Evolutionary conservation across 2,329 filamentous ascomycete species (phyloP).

Genomic region (Pseudovirgaria hyperparasitica): DNA sequence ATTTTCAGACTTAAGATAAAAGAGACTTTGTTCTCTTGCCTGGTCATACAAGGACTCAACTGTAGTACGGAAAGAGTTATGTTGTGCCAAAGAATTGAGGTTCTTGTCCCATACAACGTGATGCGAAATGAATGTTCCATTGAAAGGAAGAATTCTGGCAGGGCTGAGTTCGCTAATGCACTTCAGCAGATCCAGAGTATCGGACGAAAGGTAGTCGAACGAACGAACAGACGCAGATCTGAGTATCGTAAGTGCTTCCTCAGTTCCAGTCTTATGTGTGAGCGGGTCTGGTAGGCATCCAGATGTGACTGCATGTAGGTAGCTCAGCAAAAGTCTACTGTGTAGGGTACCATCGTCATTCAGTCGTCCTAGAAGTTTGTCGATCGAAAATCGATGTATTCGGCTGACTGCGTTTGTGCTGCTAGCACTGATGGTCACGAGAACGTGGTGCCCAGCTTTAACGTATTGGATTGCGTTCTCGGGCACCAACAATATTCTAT

Average conservation of each 20-base stretch:
- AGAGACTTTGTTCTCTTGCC: slow-evolving; percentile 7
- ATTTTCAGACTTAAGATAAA: slow-evolving; percentile 6
- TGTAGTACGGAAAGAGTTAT: slow-evolving; percentile 10
- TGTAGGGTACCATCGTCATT: slow-evolving; percentile 37
- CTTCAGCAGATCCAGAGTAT: slow-evolving; percentile 10
- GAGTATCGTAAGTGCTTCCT: slow-evolving; percentile 39
- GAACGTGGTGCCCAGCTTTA: slow-evolving; percentile 5
- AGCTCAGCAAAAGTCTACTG: slow-evolving; percentile 38
- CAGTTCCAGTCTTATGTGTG: slow-evolving; percentile 39
- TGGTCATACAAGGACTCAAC: slow-evolving; percentile 16
- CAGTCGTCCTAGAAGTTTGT: slow-evolving; percentile 37
- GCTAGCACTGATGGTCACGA: slow-evolving; percentile 6
- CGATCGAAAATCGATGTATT: slow-evolving; percentile 36
- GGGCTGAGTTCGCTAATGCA: slow-evolving; percentile 21
- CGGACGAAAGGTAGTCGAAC: slow-evolving; percentile 23
- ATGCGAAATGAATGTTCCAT: slow-evolving; percentile 34
- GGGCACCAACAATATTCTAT: slow-evolving; percentile 26
- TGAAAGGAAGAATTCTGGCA: too few relatives aligned
- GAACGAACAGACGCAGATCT: slow-evolving; percentile 37
- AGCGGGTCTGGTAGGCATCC: slow-evolving; percentile 38
- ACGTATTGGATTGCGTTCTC: slow-evolving; percentile 7
- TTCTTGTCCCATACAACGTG: slow-evolving; percentile 28
- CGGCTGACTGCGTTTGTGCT: slow-evolving; percentile 7
- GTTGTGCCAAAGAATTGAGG: slow-evolving; percentile 24
- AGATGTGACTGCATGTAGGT: slow-evolving; percentile 43